Percentiles rank a stretch among this genome's conserved stretches.
phyloP scores from a whole-genome alignment of 257 asterid genomes.

The Buddleja alternifolia region DNA sequence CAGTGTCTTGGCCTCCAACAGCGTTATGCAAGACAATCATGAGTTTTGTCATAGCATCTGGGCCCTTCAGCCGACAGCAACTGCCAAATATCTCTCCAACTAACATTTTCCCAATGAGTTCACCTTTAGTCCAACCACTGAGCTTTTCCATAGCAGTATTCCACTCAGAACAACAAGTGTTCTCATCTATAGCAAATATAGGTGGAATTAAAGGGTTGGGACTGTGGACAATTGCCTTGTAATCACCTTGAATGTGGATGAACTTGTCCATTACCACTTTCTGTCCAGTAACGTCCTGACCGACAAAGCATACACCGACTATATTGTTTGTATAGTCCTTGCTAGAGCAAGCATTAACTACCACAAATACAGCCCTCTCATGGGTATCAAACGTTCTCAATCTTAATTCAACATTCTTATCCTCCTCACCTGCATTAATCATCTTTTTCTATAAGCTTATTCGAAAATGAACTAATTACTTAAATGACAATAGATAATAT shows the following conservation, averaged over 20 bases:
- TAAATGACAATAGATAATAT: not conserved
- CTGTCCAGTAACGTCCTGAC: slow-evolving; percentile 88
- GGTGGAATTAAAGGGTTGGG: slow-evolving; percentile 90
- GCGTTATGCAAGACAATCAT: slow-evolving; percentile 85
- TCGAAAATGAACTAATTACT: slow-evolving; percentile 3
- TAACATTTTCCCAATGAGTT: slow-evolving; percentile 74
- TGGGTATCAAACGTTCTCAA: slow-evolving; percentile 63
- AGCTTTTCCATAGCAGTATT: slow-evolving; percentile 90
- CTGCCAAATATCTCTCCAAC: slow-evolving; percentile 89
- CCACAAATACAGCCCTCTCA: slow-evolving; percentile 62
- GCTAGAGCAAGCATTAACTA: slow-evolving; percentile 95
- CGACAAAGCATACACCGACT: slow-evolving; percentile 91
- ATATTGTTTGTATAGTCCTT: slow-evolving; percentile 72
- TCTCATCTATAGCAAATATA: slow-evolving; percentile 89
- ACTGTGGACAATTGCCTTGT: slow-evolving; percentile 88
- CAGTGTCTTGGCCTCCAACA: slow-evolving; percentile 73
- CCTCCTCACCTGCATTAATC: slow-evolving; percentile 73
- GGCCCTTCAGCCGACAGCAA: slow-evolving; percentile 70
- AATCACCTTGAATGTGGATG: slow-evolving; percentile 83
- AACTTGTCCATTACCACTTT: slow-evolving; percentile 90
- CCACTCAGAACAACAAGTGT: slow-evolving; percentile 93
- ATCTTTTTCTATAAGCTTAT: slow-evolving; percentile 20
- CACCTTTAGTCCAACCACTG: slow-evolving; percentile 80
- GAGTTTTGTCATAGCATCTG: slow-evolving; percentile 75
- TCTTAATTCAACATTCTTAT: slow-evolving; percentile 72